Evolutionary conservation across 805 yeast genomes (phyloP), one percentile per base, ranked within the genome.

Genomic region (Pichia gijzeniarum): DNA sequence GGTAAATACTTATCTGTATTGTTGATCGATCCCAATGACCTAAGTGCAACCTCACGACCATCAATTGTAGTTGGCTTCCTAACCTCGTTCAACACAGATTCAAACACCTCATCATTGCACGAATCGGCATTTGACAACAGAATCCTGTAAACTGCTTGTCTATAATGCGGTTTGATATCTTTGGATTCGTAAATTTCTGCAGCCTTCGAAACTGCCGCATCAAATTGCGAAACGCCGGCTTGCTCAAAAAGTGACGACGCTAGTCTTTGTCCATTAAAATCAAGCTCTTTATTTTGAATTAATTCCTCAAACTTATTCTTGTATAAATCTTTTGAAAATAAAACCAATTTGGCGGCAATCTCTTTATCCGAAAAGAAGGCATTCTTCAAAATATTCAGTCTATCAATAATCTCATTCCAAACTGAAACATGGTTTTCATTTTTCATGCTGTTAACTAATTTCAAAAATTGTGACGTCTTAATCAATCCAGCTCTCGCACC

Each of bases 21-120:
- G 32, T 64, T 52, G 18, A 73, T 65, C 16, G 65, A 59, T 1
- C 86, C 85, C 38, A 81, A 60, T 0, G 85, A 74, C n/a, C 59
- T 57, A 21, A 80, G 63, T 0, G 83, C 79, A 41, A 74, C 65
- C 60, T 81, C 87, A 43, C 80, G 60, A 2, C 77, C 72, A 59
- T 80, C 85, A 43, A 79, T 69, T 5, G 83, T 63, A 2, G 72
- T 56, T 9, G 87, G 84, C 12, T 61, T 50, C 9, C 62, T 58
- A 25, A 73, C 73, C 56, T 80, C 81, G n/a, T 65, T 51, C 44
- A 72, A 50, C 5, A 80, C 68, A 3, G 56, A 17, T 43, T 72
- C 59, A 61, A 73, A 61, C 49, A 72, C 49, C 21, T 64, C 53
- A 50, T 60, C 51, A 45, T 58, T 51, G 36, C 62, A 60, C 42